Base-by-base conservation (phyloP, 2,329 filamentous ascomycete genomes). In the Plenodomus biglobosus region DNA sequence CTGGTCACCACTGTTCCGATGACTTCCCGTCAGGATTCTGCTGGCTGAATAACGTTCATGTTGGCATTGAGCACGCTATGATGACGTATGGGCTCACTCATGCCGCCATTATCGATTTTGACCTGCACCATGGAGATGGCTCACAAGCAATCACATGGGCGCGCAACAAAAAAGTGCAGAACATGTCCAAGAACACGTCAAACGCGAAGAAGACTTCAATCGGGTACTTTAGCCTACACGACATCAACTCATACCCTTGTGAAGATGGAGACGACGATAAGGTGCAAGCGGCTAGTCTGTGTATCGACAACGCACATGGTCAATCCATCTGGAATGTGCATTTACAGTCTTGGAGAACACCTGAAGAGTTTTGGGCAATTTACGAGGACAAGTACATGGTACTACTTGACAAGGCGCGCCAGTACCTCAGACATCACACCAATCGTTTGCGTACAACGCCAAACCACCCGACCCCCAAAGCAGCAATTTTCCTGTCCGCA, bases 191-290 rank as follows among this genome's bases (percentile, higher is more conserved):
- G 70, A 92, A 89, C 64, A 84, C 86, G 1, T 80, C 86, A 1
- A 77, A 80, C 22, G 87, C 87, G 80, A 92, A 92, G 74, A 94
- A 89, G 75, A 85, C 87, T 0, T 86, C 87, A 0, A 94, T 97
- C 61, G 94, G 92, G 8, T 99, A 99, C 69, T 97, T 96, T 72
- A 96, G 92, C 69, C 72, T 99, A 37, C 94, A 99, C 70, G 94
- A 99, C 66, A 96, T 99, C 75, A 97, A 99, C 73, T 97, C 92
- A 0, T 99, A 95, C 65, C 94, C 95, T 0, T 99, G 94, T 69
- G 94, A 99, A 70, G 83, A 82, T 68, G 94, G 92, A n/a, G 92
- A 97, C 53, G 84, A 88, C 48, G 90, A 94, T 18, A 97, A 97
- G 72, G 86, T 97, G 42, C 90, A 88, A 66, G 95, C 92, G 61